Evolutionary conservation across 768 basidiomycete genomes (phyloP), one percentile per base, ranked within the genome.

Genomic region (Phlebiopsis gigantea): DNA sequence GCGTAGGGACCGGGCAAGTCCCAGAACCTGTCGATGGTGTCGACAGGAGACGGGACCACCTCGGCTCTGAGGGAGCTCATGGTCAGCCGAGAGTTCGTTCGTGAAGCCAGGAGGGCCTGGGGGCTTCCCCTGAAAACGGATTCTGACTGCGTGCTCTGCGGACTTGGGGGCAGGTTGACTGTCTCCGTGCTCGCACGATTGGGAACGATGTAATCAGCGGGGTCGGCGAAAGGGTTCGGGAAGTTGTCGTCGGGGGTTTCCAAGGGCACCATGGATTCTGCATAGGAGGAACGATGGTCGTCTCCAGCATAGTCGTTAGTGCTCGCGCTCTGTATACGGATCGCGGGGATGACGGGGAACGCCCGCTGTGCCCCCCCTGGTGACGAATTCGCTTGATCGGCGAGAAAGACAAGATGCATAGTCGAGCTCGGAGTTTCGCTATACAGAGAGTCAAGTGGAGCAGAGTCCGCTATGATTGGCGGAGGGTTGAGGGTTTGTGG

Each of bases 1-100:
- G 44, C 19, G 19, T 25, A 25, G 17, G 44, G 19, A 45, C 44
- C 44, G 14, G 50, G 50, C 5, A 51, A 31, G 24, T 51, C 31
- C 50, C 50, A 51, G 50, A 51, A 51, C 17, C 50, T n/a, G 50
- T 51, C 50, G 19, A 51, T 51, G 34, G 19, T 12, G 24, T 51
- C 50, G 19, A 41, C 50, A 19, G 50, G 31, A 21, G 50, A 51
- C 6, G 50, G 31, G 21, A 51, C 50, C 31, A 39, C n/a, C 8
- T 51, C 50, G 7, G 19, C 50, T 19, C 31, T 5, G 29, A 51
- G 12, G 3, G 50, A 51, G 8, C 21, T 6, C 50, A 51, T 51
- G 4, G 50, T 51, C 30, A 51, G 30, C 5, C 50, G 50, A 8
- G 34, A 17, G 5, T 39, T 41, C 1, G 50, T 25, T 15, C 50